Evolutionary conservation across 768 basidiomycete species (phyloP), one percentile per base, ranked within the genome.

Genomic region (Rhodocollybia butyracea): DNA sequence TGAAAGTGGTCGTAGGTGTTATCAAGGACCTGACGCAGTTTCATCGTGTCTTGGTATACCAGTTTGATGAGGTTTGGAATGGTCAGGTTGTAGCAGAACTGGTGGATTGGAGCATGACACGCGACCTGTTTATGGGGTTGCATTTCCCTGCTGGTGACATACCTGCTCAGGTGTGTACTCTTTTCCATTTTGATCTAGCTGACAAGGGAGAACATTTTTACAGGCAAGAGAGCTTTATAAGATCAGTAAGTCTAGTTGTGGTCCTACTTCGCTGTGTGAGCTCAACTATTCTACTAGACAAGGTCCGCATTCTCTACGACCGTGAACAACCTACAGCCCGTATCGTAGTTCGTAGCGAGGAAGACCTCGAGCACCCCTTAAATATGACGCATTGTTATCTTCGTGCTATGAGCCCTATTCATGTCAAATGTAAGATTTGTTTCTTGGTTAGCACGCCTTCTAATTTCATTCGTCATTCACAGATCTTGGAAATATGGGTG

Each of bases 321-420:
- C 77, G 89, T 19, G 78, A 77, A 8, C 87, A 86, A 63, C 75
- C 79, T 1, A 90, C 89, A 0, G 90, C 90, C 3, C 77, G 89
- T 2, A 75, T 94, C 42, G 83, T 91, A 19, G 83, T 84, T 19
- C 76, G 82, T 45, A 75, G 68, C 46, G 75, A 76, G 60, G 76
- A 76, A 27, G 90, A 94, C 67, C 75, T 94, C 5, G 79, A 86
- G 45, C 69, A 69, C 5, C 89, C 90, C 3, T 69, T 91, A 80
- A 83, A 92, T 63, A 90, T 92, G 88, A 91, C 90, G 0, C 87
- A 92, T 67, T 88, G 84, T 54, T 89, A 87, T 60, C 72, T 92
- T 8, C 81, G 90, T n/a, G 89, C 89, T 0, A 91, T 94, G 89
- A 88, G 86, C 59, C 91, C 90, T 5, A 90, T 94, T 46, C 90